Conservation (phyloP, 2,329 filamentous ascomycete genomes). For the Neurospora crassa region DNA sequence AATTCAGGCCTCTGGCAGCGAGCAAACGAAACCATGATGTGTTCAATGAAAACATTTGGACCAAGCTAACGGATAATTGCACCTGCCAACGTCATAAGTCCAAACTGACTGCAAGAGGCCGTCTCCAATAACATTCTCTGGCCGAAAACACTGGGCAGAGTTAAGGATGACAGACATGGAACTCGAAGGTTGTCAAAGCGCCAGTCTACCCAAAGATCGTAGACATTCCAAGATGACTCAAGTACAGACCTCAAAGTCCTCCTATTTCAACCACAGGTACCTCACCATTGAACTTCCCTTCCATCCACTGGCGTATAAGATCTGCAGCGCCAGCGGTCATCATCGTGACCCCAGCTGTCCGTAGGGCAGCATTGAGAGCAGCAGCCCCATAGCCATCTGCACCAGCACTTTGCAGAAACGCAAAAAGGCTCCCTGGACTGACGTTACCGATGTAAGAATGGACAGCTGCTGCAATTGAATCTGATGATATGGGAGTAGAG, state of each 20-base stretch:
- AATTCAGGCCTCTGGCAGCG: background rate
- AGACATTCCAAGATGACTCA: no score
- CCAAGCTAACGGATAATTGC: background rate
- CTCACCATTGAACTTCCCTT: background rate
- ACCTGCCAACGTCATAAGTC: background rate
- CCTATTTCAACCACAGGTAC: background rate
- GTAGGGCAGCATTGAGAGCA: constrained; percentile 6
- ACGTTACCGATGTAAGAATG: constrained; percentile 12
- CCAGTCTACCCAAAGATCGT: background rate
- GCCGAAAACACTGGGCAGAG: background rate
- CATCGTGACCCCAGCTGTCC: constrained; percentile 4
- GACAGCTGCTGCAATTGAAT: constrained; percentile 11
- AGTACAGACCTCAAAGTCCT: background rate
- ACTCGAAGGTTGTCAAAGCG: background rate
- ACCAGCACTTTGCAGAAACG: constrained; percentile 17
- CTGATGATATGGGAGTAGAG: constrained; percentile 3
- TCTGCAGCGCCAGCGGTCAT: constrained; percentile 1
- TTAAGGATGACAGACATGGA: background rate
- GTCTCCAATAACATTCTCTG: background rate
- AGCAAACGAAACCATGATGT: background rate
- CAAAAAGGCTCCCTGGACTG: constrained; percentile 12
- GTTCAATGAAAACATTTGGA: background rate
- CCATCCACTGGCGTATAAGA: background rate
- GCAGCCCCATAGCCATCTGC: constrained; percentile 15
- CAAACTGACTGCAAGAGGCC: background rate